Conservation (phyloP, 345 rosid species). For the Salix koriyanagi region DNA sequence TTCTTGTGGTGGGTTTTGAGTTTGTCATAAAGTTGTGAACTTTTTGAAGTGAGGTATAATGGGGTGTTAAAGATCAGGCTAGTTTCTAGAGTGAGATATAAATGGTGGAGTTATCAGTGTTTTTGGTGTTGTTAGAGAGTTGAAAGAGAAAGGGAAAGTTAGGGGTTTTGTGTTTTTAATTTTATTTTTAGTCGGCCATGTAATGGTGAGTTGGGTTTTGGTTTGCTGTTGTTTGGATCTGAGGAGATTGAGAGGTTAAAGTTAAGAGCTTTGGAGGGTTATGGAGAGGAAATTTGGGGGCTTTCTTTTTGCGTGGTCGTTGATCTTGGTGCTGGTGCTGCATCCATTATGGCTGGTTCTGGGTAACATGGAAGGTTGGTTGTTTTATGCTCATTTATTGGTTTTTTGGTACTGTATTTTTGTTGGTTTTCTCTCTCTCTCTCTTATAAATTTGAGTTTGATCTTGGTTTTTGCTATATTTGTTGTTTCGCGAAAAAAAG, state of each 20-base stretch:
- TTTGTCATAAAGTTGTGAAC: neutral
- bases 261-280: conserved; percentile 1
- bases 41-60: neutral
- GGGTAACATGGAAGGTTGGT: conserved; percentile 86
- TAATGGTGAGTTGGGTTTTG: conserved; percentile 50
- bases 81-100: neutral
- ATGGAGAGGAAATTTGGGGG: conserved; percentile 44
- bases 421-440: neutral
- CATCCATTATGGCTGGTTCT: conserved; percentile 48
- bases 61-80: neutral
- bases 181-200: conserved; percentile 14
- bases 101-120: neutral
- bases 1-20: neutral
- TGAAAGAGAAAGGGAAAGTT: neutral
- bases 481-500: conserved; percentile 2
- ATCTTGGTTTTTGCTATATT: conserved; percentile 4
- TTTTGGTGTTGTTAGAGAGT: neutral
- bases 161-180: conserved; percentile 23
- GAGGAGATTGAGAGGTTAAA: conserved; percentile 31
- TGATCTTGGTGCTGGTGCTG: conserved; percentile 52
- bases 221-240: conserved; percentile 64
- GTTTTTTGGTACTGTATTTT: neutral
- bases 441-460: neutral
- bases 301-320: conserved; percentile 41
- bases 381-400: conserved; percentile 3